phyloP scores from a whole-genome alignment of 1,139 yeast genomes.

The Lodderomyces pseudojiufengensis region DNA sequence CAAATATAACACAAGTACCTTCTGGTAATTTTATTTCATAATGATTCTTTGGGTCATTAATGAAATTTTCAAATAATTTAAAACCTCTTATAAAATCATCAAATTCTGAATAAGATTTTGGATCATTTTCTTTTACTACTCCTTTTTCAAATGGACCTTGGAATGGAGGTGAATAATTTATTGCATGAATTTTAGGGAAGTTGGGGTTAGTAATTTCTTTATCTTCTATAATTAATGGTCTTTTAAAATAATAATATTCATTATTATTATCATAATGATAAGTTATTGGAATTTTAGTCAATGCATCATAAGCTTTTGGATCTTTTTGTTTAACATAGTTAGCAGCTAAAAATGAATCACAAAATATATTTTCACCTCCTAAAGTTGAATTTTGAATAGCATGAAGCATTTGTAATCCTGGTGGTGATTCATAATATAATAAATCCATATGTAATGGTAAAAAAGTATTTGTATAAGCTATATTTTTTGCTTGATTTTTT shows the following conservation, averaged over 20 bases:
- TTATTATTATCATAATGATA: slow-evolving; percentile 67
- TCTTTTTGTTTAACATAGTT: slow-evolving; percentile 50
- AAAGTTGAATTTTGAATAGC: slow-evolving; percentile 56
- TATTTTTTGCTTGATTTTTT: slow-evolving; percentile 59
- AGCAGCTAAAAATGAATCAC: slow-evolving; percentile 74
- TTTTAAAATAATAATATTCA: slow-evolving; percentile 59
- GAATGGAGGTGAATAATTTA: slow-evolving; percentile 82
- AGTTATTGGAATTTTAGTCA: slow-evolving; percentile 62
- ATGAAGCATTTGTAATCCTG: slow-evolving; percentile 74
- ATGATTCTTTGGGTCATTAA: slow-evolving; percentile 54
- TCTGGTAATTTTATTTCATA: slow-evolving; percentile 55
- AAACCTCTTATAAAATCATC: slow-evolving; percentile 58
- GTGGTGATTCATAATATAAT: slow-evolving; percentile 78
- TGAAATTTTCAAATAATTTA: slow-evolving; percentile 38
- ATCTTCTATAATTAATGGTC: slow-evolving; percentile 67
- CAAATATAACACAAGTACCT: slow-evolving; percentile 66
- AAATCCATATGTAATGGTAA: slow-evolving; percentile 81
- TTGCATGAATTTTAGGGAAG: slow-evolving; percentile 46
- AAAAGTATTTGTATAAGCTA: slow-evolving; percentile 66
- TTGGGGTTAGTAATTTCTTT: slow-evolving; percentile 27
- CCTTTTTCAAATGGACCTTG: slow-evolving; percentile 75
- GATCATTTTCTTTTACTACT: slow-evolving; percentile 30
- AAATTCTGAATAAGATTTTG: slow-evolving; percentile 8
- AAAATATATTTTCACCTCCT: slow-evolving; percentile 73
- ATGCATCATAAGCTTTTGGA: slow-evolving; percentile 61